phyloP scores from a whole-genome alignment of 2,329 filamentous ascomycete genomes.

The Orbilia quercus region DNA sequence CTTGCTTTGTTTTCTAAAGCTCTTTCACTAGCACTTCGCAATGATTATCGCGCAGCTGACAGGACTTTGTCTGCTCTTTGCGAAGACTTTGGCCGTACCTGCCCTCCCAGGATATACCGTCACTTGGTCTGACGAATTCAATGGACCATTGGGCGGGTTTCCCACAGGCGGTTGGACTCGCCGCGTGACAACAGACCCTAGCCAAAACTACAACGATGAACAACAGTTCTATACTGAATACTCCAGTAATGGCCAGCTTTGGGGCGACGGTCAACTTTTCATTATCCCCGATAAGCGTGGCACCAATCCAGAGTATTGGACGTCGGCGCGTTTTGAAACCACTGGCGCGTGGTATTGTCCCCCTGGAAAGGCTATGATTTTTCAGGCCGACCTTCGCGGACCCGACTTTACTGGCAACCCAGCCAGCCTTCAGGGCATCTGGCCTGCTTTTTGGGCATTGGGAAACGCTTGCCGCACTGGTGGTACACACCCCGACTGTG shows the following conservation, averaged over 20 bases:
- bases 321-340: conserved; percentile 66
- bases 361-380: conserved; percentile 62
- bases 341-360: conserved; percentile 61
- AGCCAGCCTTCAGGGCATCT: conserved; percentile 60
- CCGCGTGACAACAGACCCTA: neutral
- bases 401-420: conserved; percentile 65
- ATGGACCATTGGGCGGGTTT: conserved; percentile 9
- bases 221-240: conserved; percentile 66
- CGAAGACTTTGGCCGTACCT: conserved; percentile 25
- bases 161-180: conserved; percentile 25
- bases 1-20: too few species aligned
- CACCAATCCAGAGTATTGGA: conserved; percentile 62
- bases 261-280: conserved; percentile 62
- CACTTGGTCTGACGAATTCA: conserved; percentile 62
- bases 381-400: conserved; percentile 63
- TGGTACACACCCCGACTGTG: conserved; percentile 64
- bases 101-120: conserved; percentile 43
- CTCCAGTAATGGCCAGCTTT: conserved; percentile 66
- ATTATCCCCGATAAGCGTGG: conserved; percentile 62
- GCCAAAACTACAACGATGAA: conserved; percentile 66
- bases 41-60: conserved; percentile 13
- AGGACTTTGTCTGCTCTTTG: conserved; percentile 19
- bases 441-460: conserved; percentile 67
- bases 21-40: too few species aligned
- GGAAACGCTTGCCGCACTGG: conserved; percentile 63